Conservation (phyloP, 495 filamentous ascomycete species). For the Penicillium odoratum region DNA sequence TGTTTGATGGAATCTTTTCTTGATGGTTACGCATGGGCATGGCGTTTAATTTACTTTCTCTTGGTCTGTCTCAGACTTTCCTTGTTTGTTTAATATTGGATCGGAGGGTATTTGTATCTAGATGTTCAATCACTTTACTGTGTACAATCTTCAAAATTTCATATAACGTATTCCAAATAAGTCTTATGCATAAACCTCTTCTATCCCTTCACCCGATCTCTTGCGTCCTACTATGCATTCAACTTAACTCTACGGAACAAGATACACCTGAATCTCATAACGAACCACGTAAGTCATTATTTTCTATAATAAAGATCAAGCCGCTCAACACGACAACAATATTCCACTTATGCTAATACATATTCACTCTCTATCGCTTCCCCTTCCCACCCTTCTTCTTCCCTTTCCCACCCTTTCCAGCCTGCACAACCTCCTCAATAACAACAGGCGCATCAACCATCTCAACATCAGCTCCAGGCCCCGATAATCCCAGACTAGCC, state of each 20-base stretch:
- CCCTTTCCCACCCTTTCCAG: constrained; percentile 28
- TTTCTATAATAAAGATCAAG: constrained; percentile 7
- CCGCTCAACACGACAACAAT: constrained; percentile 1
- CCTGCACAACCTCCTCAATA: constrained; percentile 13
- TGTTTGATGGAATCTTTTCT: constrained; percentile 30
- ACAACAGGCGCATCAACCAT: constrained; percentile 37
- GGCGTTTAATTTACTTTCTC: constrained; percentile 37
- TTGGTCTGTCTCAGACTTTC: constrained; percentile 21
- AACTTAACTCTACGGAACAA: background rate
- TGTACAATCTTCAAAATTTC: background rate
- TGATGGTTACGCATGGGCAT: constrained; percentile 42
- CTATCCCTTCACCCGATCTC: too few relatives aligned
- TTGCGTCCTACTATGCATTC: too few relatives aligned
- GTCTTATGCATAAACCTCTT: too few relatives aligned
- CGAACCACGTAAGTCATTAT: constrained; percentile 21
- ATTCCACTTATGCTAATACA: background rate
- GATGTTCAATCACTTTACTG: constrained; percentile 22
- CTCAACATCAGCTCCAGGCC: constrained; percentile 36
- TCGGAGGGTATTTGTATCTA: constrained; percentile 33
- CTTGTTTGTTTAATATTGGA: constrained; percentile 24
- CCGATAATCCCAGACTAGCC: constrained; percentile 54
- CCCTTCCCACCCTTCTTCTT: constrained; percentile 9
- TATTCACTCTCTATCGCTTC: constrained; percentile 12
- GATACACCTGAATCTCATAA: constrained; percentile 1
- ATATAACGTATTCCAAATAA: background rate